Evolutionary conservation across 768 basidiomycete species (phyloP).

Genomic region (Termitomyces sp.): DNA sequence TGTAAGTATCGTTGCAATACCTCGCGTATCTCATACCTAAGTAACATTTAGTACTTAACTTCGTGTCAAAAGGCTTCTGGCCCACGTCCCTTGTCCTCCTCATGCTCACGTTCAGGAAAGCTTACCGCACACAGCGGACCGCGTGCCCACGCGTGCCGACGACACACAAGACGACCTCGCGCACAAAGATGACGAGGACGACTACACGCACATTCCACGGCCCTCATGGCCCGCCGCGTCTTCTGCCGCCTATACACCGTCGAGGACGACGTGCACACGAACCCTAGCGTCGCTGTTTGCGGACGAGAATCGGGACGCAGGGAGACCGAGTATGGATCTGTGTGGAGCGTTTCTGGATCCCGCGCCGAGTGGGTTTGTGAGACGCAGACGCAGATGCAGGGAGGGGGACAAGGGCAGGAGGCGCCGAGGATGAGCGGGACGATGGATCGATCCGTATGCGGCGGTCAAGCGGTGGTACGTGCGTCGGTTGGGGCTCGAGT

Average conservation of each 20-base stretch:
- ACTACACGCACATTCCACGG: constrained; percentile 49
- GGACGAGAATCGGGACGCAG: constrained; percentile 40
- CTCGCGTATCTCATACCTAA: neutral
- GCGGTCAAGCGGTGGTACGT: constrained; percentile 83
- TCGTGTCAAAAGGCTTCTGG: constrained; percentile 61
- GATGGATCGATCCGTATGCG: constrained; percentile 91
- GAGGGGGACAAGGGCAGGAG: constrained; percentile 37
- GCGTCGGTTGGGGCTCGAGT: constrained; percentile 42
- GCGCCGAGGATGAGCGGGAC: constrained; percentile 73
- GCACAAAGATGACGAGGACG: constrained; percentile 26
- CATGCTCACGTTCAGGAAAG: constrained; percentile 64
- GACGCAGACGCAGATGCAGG: constrained; percentile 22
- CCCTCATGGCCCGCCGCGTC: constrained; percentile 16
- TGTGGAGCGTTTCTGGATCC: constrained; percentile 93
- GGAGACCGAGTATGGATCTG: constrained; percentile 75
- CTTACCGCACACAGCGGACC: constrained; percentile 45
- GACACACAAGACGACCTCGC: constrained; percentile 40
- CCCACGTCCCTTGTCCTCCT: constrained; percentile 61
- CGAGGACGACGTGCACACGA: neutral
- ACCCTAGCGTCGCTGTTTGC: constrained; percentile 41
- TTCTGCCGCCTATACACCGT: constrained; percentile 17
- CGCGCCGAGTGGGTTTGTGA: constrained; percentile 67
- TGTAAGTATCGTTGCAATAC: constrained; percentile 8
- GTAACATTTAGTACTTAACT: too few relatives aligned
- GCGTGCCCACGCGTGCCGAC: constrained; percentile 43